Evolutionary conservation across 2,329 filamentous ascomycete genomes (phyloP).

Genomic region (Talaromyces sp.): DNA sequence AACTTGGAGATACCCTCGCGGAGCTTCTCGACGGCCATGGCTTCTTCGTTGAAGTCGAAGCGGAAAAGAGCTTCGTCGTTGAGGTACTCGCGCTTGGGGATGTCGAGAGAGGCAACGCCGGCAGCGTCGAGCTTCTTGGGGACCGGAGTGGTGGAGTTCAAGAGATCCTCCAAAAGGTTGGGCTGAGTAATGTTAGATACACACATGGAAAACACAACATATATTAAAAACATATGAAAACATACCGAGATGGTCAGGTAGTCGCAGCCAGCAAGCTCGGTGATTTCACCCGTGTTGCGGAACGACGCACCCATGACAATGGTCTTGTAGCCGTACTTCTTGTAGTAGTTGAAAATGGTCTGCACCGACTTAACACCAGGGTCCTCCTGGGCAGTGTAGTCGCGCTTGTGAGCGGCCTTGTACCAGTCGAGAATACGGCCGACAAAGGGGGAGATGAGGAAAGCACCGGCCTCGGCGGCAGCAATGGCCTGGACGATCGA

Average conservation of each 20-base stretch:
- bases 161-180: constrained; percentile 87
- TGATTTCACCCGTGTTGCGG: constrained; percentile 94
- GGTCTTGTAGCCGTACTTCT: constrained; percentile 98
- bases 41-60: constrained; percentile 99
- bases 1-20: constrained; percentile 99
- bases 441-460: constrained; percentile 98
- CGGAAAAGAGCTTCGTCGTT: constrained; percentile 85
- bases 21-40: constrained; percentile 99
- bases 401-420: constrained; percentile 94
- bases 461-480: constrained; percentile 89
- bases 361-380: constrained; percentile 93
- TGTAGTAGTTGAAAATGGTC: constrained; percentile 99
- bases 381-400: constrained; percentile 84
- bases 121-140: constrained; percentile 87
- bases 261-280: constrained; percentile 94
- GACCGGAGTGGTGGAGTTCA: constrained; percentile 73
- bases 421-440: constrained; percentile 99
- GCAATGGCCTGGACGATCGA: constrained; percentile 90
- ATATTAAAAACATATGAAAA: constrained; percentile 17
- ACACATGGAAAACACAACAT: too few species aligned
- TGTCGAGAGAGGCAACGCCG: constrained; percentile 60
- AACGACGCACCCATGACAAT: constrained; percentile 99
- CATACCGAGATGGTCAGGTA: constrained; percentile 95
- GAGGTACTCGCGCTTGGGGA: constrained; percentile 88
- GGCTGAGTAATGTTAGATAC: constrained; percentile 52